Conservation (phyloP, 306 rosid species). For the Quercus gilva region DNA sequence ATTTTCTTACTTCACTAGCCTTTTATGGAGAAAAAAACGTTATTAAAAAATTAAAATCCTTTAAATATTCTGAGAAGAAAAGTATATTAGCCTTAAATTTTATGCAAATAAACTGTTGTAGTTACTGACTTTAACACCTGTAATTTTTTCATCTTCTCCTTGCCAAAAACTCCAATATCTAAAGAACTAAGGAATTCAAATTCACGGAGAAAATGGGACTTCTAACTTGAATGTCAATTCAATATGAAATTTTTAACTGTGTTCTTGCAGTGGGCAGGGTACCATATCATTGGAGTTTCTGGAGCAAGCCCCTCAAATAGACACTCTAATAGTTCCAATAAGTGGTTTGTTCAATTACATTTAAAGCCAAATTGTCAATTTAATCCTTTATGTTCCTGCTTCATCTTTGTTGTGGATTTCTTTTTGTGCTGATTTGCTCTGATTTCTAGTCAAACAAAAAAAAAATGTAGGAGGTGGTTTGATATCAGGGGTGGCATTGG, state of each 20-base stretch:
- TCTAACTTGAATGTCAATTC: slow-evolving; percentile 11
- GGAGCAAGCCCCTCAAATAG: slow-evolving; percentile 77
- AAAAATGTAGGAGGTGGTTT: slow-evolving; percentile 77
- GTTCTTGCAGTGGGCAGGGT: slow-evolving; percentile 89
- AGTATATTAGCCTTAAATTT: not conserved
- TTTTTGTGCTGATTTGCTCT: not conserved
- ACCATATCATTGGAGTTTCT: slow-evolving; percentile 80
- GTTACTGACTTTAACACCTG: not conserved
- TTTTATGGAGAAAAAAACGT: not conserved
- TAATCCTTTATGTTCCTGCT: not conserved
- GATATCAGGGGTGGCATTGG: slow-evolving; percentile 87
- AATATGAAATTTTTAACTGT: slow-evolving; percentile 19
- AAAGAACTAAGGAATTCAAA: slow-evolving; percentile 4
- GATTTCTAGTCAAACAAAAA: not conserved
- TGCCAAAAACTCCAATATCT: not conserved
- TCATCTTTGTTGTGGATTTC: not conserved
- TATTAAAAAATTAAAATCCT: not conserved
- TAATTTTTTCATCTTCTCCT: not conserved
- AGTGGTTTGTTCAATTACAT: slow-evolving; percentile 61
- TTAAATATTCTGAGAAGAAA: not conserved
- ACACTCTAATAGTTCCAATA: slow-evolving; percentile 71
- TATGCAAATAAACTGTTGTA: not conserved
- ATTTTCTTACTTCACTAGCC: not conserved
- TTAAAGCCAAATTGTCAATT: slow-evolving; percentile 5
- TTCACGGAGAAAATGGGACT: slow-evolving; percentile 9